Evolutionary conservation across 2,329 filamentous ascomycete species (phyloP), one percentile per base, ranked within the genome.

Genomic region (Scedosporium minutisporum): DNA sequence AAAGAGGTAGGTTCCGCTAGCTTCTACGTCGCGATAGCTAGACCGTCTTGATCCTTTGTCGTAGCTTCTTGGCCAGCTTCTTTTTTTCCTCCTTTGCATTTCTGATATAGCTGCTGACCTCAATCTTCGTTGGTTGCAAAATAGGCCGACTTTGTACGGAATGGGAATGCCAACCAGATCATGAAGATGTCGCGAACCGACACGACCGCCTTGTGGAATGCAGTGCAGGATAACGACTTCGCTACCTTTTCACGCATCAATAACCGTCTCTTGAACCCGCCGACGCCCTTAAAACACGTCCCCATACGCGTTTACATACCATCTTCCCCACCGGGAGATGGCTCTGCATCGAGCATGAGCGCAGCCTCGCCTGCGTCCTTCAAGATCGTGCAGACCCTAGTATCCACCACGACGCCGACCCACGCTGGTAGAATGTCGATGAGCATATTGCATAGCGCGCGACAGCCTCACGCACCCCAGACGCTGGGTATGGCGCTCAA

Each of bases 281-380:
- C 91, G 1, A 84, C 85, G 6, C 84, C 87, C 18, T 82, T 97
- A 61, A 87, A 87, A 64, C 87, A 96, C 74, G 81, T 97, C n/a
- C 95, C 95, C 0, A 76, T 97, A 46, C 87, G 93, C 62, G 77
- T 97, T 62, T 99, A 97, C 74, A 85, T 97, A 58, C 90, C 89
- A 2, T 82, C 85, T 4, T 77, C 84, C 0, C 85, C 89, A 0
- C 78, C 82, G 21, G 63, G 70, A 7, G 67, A 68, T 38, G 67
- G 66, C 63, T 72, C 77, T 3, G 71, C 76, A 27, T 73, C 67
- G 29, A 42, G 66, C 44, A 58, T 63, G 14, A 62, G 41, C 25
- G 6, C 57, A 57, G 21, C 55, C 29, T 72, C 72, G 18, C 68
- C 75, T 2, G 84, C 82, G 18, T 80, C 83, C 44, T 87, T 90